These are phyloP conservation scores for Oleoguttula mirabilis DNA, from an alignment of 495 filamentous ascomycete species.

Conservation along the genomic window DNA sequence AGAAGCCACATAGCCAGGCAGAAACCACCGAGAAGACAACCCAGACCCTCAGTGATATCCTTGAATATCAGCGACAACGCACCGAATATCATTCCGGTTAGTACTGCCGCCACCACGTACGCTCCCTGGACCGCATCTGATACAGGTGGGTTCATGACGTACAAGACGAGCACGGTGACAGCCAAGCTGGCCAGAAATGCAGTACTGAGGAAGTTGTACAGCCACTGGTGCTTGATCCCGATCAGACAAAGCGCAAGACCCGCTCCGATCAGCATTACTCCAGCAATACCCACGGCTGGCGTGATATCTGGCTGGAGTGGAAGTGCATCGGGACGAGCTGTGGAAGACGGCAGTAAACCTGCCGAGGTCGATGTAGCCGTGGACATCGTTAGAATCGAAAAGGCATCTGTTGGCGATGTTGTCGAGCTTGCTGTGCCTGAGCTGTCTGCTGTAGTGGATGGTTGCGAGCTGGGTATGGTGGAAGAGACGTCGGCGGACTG, in stretches of 20 bases:
- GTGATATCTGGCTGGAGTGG: constrained; percentile 66
- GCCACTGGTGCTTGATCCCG: constrained; percentile 71
- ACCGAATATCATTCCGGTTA: constrained; percentile 68
- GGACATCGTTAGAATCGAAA: no score
- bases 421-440: background rate
- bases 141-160: constrained; percentile 77
- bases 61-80: constrained; percentile 64
- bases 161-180: constrained; percentile 72
- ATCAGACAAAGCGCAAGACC: constrained; percentile 60
- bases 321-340: constrained; percentile 29
- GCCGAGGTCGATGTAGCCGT: no score
- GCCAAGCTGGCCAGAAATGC: constrained; percentile 61
- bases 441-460: background rate
- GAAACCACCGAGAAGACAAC: constrained; percentile 80
- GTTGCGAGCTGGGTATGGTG: background rate
- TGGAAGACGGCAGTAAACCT: constrained; percentile 4
- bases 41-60: constrained; percentile 77
- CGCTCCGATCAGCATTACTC: constrained; percentile 58
- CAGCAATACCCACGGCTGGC: constrained; percentile 67
- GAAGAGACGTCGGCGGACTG: background rate
- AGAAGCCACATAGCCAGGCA: constrained; percentile 83
- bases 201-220: constrained; percentile 72
- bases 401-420: background rate
- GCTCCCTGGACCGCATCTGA: constrained; percentile 69
- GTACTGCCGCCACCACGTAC: constrained; percentile 68